A percentile compares a stretch with the other conserved stretches of the same genome.
phyloP scores from a whole-genome alignment of 2,329 filamentous ascomycete species.

The Penicillium polonicum region DNA sequence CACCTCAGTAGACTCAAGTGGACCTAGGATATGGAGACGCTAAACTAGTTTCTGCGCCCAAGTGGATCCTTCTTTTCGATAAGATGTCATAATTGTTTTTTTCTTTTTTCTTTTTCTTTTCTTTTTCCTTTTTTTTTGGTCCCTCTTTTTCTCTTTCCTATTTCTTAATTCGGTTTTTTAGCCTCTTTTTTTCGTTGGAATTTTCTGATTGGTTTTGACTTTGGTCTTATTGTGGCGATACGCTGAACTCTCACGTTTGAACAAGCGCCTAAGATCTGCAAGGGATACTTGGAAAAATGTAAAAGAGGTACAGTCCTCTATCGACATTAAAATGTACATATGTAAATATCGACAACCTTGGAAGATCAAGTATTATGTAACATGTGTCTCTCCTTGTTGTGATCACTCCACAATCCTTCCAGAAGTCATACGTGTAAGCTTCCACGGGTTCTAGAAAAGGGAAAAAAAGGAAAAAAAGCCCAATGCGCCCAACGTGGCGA shows the following conservation, averaged over 20 bases:
- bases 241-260: constrained; percentile 10
- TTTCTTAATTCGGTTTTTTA: not conserved
- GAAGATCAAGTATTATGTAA: not conserved
- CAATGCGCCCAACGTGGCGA: constrained; percentile 11
- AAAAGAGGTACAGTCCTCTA: not conserved
- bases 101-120: not conserved
- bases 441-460: constrained; percentile 6
- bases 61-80: constrained; percentile 7
- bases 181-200: not conserved
- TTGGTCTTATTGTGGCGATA: not conserved
- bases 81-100: constrained; percentile 11
- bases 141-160: not conserved
- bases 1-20: not conserved
- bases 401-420: constrained; percentile 5
- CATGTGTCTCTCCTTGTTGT: constrained; percentile 1
- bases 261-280: constrained; percentile 11
- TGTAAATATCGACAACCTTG: not conserved
- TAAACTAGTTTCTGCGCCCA: constrained; percentile 9
- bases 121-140: not conserved
- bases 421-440: constrained; percentile 11
- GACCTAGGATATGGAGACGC: not conserved
- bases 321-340: not conserved
- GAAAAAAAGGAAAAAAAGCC: not conserved
- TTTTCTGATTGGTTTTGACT: not conserved
- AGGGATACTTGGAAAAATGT: constrained; percentile 3